Conservation (phyloP, 1,284 basidiomycete species). For the Wallemia hederae region DNA sequence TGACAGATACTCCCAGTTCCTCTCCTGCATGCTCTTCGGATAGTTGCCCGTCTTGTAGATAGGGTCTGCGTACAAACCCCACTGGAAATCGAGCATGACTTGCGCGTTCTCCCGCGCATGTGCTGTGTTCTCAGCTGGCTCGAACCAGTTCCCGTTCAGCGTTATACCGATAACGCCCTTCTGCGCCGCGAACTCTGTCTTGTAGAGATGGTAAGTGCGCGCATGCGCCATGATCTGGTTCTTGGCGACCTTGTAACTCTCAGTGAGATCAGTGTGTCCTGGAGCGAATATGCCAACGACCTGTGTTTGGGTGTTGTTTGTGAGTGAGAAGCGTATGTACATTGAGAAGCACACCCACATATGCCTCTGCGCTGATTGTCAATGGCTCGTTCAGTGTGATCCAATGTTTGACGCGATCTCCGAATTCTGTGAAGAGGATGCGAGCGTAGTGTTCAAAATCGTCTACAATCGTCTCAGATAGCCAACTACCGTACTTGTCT, state of each 20-base stretch:
- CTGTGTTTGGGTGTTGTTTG: not conserved
- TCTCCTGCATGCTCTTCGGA: not conserved
- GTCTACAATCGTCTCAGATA: constrained; percentile 24
- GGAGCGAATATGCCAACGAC: constrained; percentile 32
- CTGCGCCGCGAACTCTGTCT: constrained; percentile 29
- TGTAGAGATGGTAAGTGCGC: constrained; percentile 31
- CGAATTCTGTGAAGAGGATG: constrained; percentile 39
- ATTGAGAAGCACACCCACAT: constrained; percentile 3
- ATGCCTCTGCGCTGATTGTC: constrained; percentile 10
- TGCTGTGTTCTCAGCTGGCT: constrained; percentile 33
- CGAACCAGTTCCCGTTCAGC: constrained; percentile 36
- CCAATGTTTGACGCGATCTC: constrained; percentile 47
- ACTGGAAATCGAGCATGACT: constrained; percentile 4
- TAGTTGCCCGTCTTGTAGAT: constrained; percentile 2
- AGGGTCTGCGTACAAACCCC: constrained; percentile 5
- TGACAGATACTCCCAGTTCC: not conserved
- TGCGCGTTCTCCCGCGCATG: constrained; percentile 12
- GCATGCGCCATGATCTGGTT: constrained; percentile 37
- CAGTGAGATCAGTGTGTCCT: constrained; percentile 32
- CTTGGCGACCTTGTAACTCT: constrained; percentile 45
- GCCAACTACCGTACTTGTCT: constrained; percentile 40
- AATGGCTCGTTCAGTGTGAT: constrained; percentile 43
- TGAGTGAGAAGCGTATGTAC: constrained; percentile 5
- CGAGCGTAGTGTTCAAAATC: constrained; percentile 36
- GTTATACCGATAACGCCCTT: constrained; percentile 40